These are phyloP conservation scores for Albifimbria verrucaria DNA, from an alignment of 2,329 filamentous ascomycete species.

Conservation along the genomic window DNA sequence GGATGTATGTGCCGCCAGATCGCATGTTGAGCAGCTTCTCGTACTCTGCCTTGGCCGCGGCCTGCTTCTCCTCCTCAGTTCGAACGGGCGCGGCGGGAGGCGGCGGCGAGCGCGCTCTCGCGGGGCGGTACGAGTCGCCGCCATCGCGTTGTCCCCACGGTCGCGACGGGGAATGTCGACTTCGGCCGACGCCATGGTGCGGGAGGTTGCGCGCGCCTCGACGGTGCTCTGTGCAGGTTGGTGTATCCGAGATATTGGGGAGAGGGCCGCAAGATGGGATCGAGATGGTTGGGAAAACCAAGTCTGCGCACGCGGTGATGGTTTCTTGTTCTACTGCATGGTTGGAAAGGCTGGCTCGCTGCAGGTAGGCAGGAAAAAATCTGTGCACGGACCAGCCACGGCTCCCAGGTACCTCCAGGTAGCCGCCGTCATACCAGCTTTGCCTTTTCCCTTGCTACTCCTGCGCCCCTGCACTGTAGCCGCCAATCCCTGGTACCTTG, in stretches of 20 bases:
- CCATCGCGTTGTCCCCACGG: constrained; percentile 35
- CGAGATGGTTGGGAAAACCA: neutral
- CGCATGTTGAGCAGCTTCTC: constrained; percentile 89
- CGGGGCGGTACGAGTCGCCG: constrained; percentile 49
- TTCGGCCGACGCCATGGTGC: constrained; percentile 43
- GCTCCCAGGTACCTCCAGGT: neutral
- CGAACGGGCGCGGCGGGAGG: constrained; percentile 36
- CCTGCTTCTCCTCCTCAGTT: constrained; percentile 81
- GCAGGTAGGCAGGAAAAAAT: constrained; percentile 13
- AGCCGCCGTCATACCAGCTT: neutral
- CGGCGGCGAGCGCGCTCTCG: constrained; percentile 29
- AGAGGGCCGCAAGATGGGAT: neutral
- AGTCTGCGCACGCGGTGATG: no score
- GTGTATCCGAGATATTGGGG: no score
- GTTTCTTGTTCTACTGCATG: no score
- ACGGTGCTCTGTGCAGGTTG: neutral
- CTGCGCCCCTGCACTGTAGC: neutral
- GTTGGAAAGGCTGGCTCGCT: no score
- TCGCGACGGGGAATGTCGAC: constrained; percentile 37
- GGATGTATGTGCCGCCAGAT: constrained; percentile 94
- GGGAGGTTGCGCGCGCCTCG: neutral
- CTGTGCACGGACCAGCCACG: constrained; percentile 17
- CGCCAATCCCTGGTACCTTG: neutral
- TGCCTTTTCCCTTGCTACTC: no score
- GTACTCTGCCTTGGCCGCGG: constrained; percentile 86